Evolutionary conservation across 169 alveolate species (phyloP), one percentile per base, ranked within the genome.

Genomic region (Plasmodium gallinaceum): DNA sequence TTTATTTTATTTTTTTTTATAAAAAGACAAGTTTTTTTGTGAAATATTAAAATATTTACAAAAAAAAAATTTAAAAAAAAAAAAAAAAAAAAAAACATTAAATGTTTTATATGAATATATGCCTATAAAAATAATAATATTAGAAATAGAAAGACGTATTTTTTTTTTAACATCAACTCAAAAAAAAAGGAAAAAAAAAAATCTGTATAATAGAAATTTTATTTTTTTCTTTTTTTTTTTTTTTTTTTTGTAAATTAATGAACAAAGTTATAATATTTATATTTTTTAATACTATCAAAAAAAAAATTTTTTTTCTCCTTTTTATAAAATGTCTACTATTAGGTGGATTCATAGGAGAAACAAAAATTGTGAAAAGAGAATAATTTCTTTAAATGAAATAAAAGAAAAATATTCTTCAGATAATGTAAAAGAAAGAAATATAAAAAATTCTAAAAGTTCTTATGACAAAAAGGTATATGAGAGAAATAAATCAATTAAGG

Each of bases 321-420:
- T 70, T 46, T 48, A 10, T 48, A 70, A 43, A 43, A 83, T 83
- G 91, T 37, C 91, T 16, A 68, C 52, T 52, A 68, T 68, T 37
- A 83, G 91, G 37, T 83, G 91, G 91, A 14, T 83, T 46, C 91
- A 83, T 32, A 83, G 91, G 64, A 48, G 68, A 71, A 83, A 60
- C 32, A 54, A 83, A 20, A 58, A 83, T 48, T 12, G 22, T 46
- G 74, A 57, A 83, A 68, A 83, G 48, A 61, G 62, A 54, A 43
- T 83, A 37, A 68, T 83, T 24, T 68, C 91, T 8, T 71, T 83
- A 62, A 83, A 57, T 22, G 83, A 83, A 51, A 66, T 83, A 12
- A 83, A 83, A 68, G 74, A 83, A n/a, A 83, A 73, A 71, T 83
- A 83, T 71, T 46, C 68, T 8, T 58, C 10, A 24, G 83, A 83